phyloP scores from a whole-genome alignment of 495 filamentous ascomycete species.

The Aspergillus conjunctus region DNA sequence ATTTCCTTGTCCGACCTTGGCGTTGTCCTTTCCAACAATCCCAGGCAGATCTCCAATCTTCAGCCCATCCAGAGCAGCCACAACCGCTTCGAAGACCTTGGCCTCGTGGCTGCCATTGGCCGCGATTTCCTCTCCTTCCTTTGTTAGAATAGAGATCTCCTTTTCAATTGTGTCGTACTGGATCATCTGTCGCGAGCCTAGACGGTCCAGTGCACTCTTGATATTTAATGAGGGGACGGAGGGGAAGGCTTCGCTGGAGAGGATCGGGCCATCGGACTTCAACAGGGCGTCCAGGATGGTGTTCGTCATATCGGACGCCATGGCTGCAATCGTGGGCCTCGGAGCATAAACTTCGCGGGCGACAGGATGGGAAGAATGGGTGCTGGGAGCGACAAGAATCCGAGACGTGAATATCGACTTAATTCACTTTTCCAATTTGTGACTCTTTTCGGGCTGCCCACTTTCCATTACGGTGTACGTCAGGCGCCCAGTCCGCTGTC shows the following conservation, averaged over 20 bases:
- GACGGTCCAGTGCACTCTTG: slow-evolving; percentile 84
- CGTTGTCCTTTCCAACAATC: slow-evolving; percentile 79
- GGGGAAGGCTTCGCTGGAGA: slow-evolving; percentile 78
- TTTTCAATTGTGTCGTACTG: slow-evolving; percentile 77
- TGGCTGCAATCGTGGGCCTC: slow-evolving; percentile 41
- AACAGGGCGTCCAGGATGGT: slow-evolving; percentile 68
- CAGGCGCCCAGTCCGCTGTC: slow-evolving; percentile 23
- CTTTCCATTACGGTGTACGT: slow-evolving; percentile 26
- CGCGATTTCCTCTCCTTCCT: slow-evolving; percentile 76
- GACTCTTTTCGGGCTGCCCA: slow-evolving; percentile 29
- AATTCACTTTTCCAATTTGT: slow-evolving; percentile 29
- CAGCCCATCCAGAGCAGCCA: slow-evolving; percentile 73
- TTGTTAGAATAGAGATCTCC: slow-evolving; percentile 76
- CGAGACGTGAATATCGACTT: slow-evolving; percentile 20
- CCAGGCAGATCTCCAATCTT: slow-evolving; percentile 76
- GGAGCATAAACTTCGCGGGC: slow-evolving; percentile 24
- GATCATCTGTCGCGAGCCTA: slow-evolving; percentile 83
- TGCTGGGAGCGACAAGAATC: slow-evolving; percentile 20
- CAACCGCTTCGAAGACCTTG: slow-evolving; percentile 86
- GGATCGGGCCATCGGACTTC: slow-evolving; percentile 62
- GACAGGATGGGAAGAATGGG: slow-evolving; percentile 15
- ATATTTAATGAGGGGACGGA: slow-evolving; percentile 66
- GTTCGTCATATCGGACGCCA: slow-evolving; percentile 64
- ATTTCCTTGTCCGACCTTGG: slow-evolving; percentile 91
- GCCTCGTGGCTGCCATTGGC: slow-evolving; percentile 91